Percentiles rank a stretch among this genome's conserved stretches.
These are phyloP conservation scores for Paralagenidium karlingii DNA, from an alignment of 352 stramenopile genomes.

Conservation along the genomic window DNA sequence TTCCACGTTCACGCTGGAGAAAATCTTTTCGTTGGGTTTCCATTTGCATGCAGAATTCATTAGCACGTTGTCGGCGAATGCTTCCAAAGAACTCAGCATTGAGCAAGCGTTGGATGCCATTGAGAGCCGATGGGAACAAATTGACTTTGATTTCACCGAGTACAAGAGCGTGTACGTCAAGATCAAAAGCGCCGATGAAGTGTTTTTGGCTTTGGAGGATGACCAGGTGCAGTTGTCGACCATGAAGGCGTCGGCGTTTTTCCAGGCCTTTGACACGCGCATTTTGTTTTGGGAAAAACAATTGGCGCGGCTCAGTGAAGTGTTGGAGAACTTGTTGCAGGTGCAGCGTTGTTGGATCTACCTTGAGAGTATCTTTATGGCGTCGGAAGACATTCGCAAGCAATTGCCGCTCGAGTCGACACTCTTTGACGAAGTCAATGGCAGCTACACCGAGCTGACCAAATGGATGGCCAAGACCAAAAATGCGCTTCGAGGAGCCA, in stretches of 20 bases:
- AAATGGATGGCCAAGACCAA: slow-evolving; percentile 62
- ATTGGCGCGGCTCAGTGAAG: slow-evolving; percentile 80
- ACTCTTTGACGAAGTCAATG: slow-evolving; percentile 83
- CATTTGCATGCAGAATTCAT: slow-evolving; percentile 87
- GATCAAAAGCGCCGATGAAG: slow-evolving; percentile 81
- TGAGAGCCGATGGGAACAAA: slow-evolving; percentile 73
- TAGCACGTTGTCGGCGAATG: slow-evolving; percentile 82
- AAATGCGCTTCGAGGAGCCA: slow-evolving; percentile 51
- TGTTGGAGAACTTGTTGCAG: slow-evolving; percentile 79
- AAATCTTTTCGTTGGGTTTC: slow-evolving; percentile 80
- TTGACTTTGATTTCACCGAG: slow-evolving; percentile 84
- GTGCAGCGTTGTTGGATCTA: slow-evolving; percentile 94
- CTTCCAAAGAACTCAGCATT: slow-evolving; percentile 88
- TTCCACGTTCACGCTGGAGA: slow-evolving; percentile 67
- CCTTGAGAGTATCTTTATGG: slow-evolving; percentile 93
- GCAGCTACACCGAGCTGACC: slow-evolving; percentile 58
- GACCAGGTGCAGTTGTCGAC: slow-evolving; percentile 87
- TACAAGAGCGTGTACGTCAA: slow-evolving; percentile 92
- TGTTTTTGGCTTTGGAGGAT: slow-evolving; percentile 86
- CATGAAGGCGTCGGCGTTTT: slow-evolving; percentile 92
- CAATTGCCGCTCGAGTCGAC: slow-evolving; percentile 81
- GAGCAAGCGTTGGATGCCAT: slow-evolving; percentile 83
- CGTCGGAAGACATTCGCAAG: slow-evolving; percentile 90
- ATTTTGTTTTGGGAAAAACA: slow-evolving; percentile 85
- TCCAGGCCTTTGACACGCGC: slow-evolving; percentile 78